A percentile compares a stretch with the other conserved stretches of the same genome.
These are phyloP conservation scores for Talaromyces sp. DNA, from an alignment of 2,329 filamentous ascomycete genomes.

Conservation along the genomic window DNA sequence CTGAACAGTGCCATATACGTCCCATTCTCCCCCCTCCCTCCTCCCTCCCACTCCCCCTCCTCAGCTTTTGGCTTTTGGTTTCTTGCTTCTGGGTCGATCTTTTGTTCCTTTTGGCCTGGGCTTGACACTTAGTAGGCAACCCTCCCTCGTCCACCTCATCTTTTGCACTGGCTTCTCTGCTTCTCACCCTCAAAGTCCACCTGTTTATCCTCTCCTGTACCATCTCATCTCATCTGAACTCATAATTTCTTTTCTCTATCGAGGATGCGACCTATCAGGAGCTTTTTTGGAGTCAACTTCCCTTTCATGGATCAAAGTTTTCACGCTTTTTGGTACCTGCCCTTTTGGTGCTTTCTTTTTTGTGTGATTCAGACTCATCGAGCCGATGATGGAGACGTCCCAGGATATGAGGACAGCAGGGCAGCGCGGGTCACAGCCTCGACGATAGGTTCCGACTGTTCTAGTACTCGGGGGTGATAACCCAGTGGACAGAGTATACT, in stretches of 20 bases:
- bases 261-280: conserved; percentile 9
- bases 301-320: neutral
- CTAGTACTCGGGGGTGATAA: conserved; percentile 7
- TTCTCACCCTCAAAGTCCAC: conserved; percentile 8
- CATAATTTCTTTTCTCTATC: neutral
- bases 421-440: conserved; percentile 12
- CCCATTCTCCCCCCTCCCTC: neutral
- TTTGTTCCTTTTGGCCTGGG: neutral
- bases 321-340: neutral
- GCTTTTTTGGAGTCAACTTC: neutral
- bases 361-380: neutral
- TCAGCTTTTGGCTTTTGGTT: neutral
- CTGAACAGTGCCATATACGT: neutral
- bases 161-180: conserved; percentile 8
- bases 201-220: conserved; percentile 3
- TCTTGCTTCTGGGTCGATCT: too few relatives aligned
- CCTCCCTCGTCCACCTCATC: conserved; percentile 1
- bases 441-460: conserved; percentile 18
- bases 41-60: neutral
- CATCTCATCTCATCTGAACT: neutral
- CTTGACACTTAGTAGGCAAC: conserved; percentile 7
- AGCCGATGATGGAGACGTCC: conserved; percentile 15
- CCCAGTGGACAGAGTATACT: conserved; percentile 12
- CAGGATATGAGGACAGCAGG: conserved; percentile 8
- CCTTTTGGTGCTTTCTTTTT: neutral